phyloP scores from a whole-genome alignment of 192 early-diverging fungal genomes.

The Mortierella hygrophila region DNA sequence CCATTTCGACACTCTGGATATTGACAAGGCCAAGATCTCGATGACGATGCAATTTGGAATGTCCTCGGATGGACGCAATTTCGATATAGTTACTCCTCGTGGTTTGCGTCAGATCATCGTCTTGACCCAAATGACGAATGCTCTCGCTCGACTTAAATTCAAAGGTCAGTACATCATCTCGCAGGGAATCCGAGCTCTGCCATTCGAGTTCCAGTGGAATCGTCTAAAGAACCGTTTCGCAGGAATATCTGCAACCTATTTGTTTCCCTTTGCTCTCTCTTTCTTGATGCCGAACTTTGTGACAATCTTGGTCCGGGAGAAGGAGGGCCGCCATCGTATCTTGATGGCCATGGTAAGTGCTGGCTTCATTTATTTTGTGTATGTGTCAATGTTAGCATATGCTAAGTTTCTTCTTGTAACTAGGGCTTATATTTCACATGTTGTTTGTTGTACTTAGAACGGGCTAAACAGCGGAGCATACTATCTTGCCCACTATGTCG shows the following conservation, averaged over 20 bases:
- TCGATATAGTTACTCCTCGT: not conserved
- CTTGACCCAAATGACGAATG: constrained; percentile 5
- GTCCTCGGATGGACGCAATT: not conserved
- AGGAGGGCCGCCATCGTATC: constrained; percentile 12
- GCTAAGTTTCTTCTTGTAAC: not conserved
- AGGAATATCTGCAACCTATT: not conserved
- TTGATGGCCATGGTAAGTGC: constrained; percentile 24
- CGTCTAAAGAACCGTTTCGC: not conserved
- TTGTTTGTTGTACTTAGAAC: constrained; percentile 12
- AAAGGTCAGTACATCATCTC: constrained; percentile 4
- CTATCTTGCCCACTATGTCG: constrained; percentile 18
- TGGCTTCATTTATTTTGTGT: not conserved
- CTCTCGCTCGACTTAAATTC: not conserved
- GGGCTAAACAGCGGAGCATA: constrained; percentile 10
- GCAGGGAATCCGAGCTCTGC: constrained; percentile 20
- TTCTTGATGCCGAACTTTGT: constrained; percentile 22
- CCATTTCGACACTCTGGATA: not conserved
- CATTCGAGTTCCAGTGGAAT: constrained; percentile 9
- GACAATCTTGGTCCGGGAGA: constrained; percentile 21
- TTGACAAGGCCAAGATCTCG: not conserved
- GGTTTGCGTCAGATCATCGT: constrained; percentile 17
- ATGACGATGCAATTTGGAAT: constrained; percentile 24
- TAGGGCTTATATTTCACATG: not conserved
- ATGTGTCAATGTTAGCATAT: not conserved
- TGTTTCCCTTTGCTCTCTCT: constrained; percentile 18